Evolutionary conservation across 192 early-diverging fungal species (phyloP).

Genomic region (Chytriomyces sp.): DNA sequence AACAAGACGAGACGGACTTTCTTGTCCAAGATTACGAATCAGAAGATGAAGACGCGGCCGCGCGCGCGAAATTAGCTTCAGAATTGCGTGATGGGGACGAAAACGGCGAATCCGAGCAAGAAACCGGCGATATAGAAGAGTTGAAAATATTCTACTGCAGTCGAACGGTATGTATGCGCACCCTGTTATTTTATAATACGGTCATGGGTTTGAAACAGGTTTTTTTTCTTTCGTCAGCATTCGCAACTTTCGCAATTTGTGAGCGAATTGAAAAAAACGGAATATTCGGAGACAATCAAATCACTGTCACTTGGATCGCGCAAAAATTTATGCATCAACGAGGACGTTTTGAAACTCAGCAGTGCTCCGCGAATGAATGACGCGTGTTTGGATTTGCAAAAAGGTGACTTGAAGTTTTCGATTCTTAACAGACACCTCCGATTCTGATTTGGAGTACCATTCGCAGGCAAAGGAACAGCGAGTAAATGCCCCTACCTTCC

Average conservation of each 20-base stretch:
- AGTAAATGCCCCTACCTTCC: conserved; percentile 61
- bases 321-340: conserved; percentile 83
- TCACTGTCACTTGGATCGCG: conserved; percentile 81
- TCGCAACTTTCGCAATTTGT: conserved; percentile 92
- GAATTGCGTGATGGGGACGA: conserved; percentile 22
- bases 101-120: conserved; percentile 27
- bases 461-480: conserved; percentile 21
- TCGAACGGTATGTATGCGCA: conserved; percentile 44
- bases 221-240: conserved; percentile 59
- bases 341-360: conserved; percentile 61
- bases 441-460: conserved; percentile 16
- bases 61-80: neutral
- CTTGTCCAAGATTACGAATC: conserved; percentile 70
- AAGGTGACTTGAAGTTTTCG: conserved; percentile 39
- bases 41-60: conserved; percentile 47
- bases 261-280: conserved; percentile 81
- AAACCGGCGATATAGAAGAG: conserved; percentile 59
- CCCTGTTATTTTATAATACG: conserved; percentile 38
- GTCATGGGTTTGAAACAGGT: neutral
- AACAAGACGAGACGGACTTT: conserved; percentile 49
- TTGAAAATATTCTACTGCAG: conserved; percentile 54
- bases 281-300: conserved; percentile 62
- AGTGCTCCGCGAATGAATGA: conserved; percentile 72
- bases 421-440: neutral
- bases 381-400: conserved; percentile 82